Base-by-base conservation (phyloP, 73 alveolate species). In the Blepharisma japonicum region DNA sequence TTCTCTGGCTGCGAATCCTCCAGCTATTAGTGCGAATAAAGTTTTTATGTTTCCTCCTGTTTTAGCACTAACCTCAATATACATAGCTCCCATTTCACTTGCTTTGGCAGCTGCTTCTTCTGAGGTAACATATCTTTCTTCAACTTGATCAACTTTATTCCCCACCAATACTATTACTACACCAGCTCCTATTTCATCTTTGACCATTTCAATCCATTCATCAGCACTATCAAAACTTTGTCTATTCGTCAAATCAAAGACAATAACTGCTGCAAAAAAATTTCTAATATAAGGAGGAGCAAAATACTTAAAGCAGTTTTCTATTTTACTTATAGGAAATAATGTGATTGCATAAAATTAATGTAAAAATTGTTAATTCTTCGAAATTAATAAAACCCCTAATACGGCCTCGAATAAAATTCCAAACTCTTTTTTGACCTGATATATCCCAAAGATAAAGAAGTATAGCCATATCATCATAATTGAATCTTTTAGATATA, bases 401-500 rank as follows among this genome's bases (percentile, higher is more conserved):
- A n/a, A n/a, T n/a, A n/a, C n/a, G n/a, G n/a, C n/a, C 81, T 18
- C 94, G 96, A n/a, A 90, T 90, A 27, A 90, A 79, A 38, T 85
- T 55, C 56, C 93, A 68, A 80, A 90, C 87, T 23, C 96, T 68
- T 55, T 90, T 94, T 77, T 90, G 80, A 9, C 96, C 96, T 51
- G 92, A 90, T 6, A 97, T 92, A 84, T 92, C 98, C 98, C 98
- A 92, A 39, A 92, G 83, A 77, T 92, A 90, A n/a, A 92, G 87
- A 20, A 95, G 48, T 66, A 92, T 89, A 45, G 96, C 86, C 78
- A 86, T 85, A 56, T 91, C 96, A 83, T 95, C 99, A 55, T 91
- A 92, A 84, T 91, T 90, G 84, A 97, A 83, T 46, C 99, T 95
- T 91, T 98, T 95, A 38, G 99, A 94, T 88, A 98, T 83, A 81